These are phyloP conservation scores for Psidium guajava DNA, from an alignment of 345 rosid genomes.

Conservation along the genomic window DNA sequence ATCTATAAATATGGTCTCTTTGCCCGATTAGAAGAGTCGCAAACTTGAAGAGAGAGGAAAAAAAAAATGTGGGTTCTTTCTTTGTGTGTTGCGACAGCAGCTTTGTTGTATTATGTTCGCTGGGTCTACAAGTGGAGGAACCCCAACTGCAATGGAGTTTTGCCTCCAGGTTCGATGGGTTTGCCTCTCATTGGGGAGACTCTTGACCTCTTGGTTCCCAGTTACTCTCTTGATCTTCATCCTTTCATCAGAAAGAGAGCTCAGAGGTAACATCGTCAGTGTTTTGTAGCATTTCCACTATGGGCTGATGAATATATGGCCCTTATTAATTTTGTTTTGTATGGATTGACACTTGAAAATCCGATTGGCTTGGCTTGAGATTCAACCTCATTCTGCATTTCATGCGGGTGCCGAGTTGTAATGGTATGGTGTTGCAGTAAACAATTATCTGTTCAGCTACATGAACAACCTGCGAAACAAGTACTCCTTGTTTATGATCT, in stretches of 20 bases:
- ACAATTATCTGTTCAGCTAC: neutral
- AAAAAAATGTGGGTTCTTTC: neutral
- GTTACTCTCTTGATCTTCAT: constrained; percentile 2
- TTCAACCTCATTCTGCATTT: neutral
- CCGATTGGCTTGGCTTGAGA: neutral
- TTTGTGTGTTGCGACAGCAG: neutral
- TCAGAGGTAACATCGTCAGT: neutral
- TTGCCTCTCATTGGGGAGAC: constrained; percentile 17
- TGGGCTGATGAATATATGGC: too few relatives aligned
- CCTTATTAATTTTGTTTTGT: neutral
- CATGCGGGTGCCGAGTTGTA: neutral
- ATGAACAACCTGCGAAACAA: neutral
- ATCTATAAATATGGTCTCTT: neutral
- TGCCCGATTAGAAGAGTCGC: neutral
- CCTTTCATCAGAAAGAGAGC: constrained; percentile 11
- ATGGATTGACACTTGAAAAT: neutral
- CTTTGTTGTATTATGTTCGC: neutral
- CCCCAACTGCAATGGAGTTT: constrained; percentile 5
- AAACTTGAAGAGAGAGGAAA: neutral
- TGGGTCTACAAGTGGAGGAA: constrained; percentile 2
- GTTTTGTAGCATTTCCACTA: too few relatives aligned
- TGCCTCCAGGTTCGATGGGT: constrained; percentile 19
- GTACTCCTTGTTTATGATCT: neutral
- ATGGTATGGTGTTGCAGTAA: neutral
- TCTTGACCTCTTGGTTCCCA: constrained; percentile 3